phyloP scores from a whole-genome alignment of 2,329 filamentous ascomycete species.

The Trichoderma sp. region DNA sequence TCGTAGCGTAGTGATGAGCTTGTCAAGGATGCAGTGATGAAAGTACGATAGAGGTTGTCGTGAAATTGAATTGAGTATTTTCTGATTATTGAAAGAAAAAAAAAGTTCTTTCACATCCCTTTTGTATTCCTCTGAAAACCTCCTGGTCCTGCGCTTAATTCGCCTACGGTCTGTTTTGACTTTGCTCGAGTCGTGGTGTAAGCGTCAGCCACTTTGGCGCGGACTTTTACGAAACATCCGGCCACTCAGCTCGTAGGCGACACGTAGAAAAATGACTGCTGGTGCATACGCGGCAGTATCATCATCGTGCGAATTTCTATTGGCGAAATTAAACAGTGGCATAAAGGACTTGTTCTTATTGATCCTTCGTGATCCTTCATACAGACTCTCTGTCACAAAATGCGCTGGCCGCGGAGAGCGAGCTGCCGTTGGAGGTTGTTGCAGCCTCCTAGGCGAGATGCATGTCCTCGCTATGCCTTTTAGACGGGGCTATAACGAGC shows the following conservation, averaged over 20 bases:
- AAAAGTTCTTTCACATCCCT: background rate
- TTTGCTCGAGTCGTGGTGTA: background rate
- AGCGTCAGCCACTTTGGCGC: slow-evolving; percentile 15
- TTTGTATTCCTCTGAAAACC: slow-evolving; percentile 1
- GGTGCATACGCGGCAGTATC: background rate
- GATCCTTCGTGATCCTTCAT: background rate
- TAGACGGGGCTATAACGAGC: background rate
- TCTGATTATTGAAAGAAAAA: background rate
- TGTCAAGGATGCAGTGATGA: background rate
- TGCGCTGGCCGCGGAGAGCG: background rate
- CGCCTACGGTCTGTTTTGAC: slow-evolving; percentile 3
- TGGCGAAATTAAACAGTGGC: background rate
- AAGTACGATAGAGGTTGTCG: background rate
- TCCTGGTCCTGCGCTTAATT: background rate
- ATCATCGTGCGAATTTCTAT: background rate
- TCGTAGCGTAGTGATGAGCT: background rate
- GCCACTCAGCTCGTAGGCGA: background rate
- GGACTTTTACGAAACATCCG: slow-evolving; percentile 17
- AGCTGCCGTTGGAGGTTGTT: background rate
- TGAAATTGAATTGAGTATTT: background rate
- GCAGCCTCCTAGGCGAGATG: background rate
- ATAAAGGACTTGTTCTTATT: background rate
- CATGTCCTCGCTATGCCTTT: background rate
- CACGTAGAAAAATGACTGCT: background rate
- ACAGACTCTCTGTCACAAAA: background rate